Conservation (phyloP, 1,139 yeast genomes). For the Meyerozyma smithsonii region DNA sequence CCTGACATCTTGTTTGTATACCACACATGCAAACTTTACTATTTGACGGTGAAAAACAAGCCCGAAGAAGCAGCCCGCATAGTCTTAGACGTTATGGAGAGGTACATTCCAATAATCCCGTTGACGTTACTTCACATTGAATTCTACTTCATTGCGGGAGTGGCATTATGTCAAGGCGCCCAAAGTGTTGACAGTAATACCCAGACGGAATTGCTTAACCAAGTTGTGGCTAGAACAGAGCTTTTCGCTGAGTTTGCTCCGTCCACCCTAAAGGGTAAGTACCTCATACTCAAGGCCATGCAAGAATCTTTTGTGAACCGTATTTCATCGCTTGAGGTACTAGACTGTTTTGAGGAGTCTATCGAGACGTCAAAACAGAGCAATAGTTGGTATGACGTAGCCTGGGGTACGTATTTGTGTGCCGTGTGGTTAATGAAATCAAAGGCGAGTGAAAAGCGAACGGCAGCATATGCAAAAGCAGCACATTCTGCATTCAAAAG, state of each 20-base stretch:
- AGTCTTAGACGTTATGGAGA: conserved; percentile 13
- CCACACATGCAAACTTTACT: conserved; percentile 1
- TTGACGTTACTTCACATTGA: conserved; percentile 21
- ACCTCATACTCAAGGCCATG: conserved; percentile 31
- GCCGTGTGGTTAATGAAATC: conserved; percentile 39
- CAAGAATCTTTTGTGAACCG: conserved; percentile 5
- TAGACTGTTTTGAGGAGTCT: conserved; percentile 47
- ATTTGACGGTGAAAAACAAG: conserved; percentile 8
- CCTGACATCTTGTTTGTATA: neutral
- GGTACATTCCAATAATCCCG: conserved; percentile 18
- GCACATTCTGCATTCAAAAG: conserved; percentile 18
- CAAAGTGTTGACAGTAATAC: conserved; percentile 5
- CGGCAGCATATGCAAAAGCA: conserved; percentile 9
- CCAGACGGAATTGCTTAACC: conserved; percentile 10
- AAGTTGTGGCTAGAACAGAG: conserved; percentile 19
- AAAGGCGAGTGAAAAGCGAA: conserved; percentile 14
- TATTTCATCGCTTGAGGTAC: conserved; percentile 25
- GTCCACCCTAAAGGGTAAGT: conserved; percentile 31
- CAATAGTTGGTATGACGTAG: conserved; percentile 36
- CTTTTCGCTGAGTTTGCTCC: conserved; percentile 35
- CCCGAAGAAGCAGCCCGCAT: conserved; percentile 20
- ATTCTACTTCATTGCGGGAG: conserved; percentile 17
- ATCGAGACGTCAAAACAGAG: conserved; percentile 30
- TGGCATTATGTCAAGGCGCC: conserved; percentile 11
- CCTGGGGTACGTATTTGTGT: conserved; percentile 40